Evolutionary conservation across 2,329 filamentous ascomycete species (phyloP), one percentile per base, ranked within the genome.

Genomic region (Pseudodiploospora longispora): DNA sequence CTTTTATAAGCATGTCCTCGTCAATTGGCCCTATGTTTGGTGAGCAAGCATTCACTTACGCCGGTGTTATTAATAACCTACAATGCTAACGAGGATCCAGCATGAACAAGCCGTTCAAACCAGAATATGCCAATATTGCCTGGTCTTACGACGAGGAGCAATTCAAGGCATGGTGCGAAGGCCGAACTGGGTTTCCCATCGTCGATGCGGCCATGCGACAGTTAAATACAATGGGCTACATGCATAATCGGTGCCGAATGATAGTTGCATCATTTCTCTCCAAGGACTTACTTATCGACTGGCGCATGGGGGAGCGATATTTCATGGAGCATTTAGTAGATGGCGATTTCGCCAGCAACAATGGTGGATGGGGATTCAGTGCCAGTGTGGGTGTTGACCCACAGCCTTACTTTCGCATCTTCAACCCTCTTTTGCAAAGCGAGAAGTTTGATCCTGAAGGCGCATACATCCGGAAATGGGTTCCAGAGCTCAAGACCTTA

Each of bases 151-250:
- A 89, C 55, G 55, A 69, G 7, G 70, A 76, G 2, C 71, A 82
- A 19, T 93, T 95, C 65, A 54, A 71, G 1, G 80, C 81, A 3
- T 96, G 90, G 88, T 78, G 75, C 34, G 66, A 80, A 31, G 88
- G 87, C 6, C 72, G 68, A 31, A 94, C 88, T 0, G 88, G 88
- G 0, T 90, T 80, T 55, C 88, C 88, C 0, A 83, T 95, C 38
- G 83, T 94, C 27, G 87, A 94, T 57, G 88, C 88, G 0, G 86
- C 85, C 1, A 93, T 94, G 86, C 77, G 88, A 6, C 87, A 94
- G 62, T 60, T 90, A 6, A 74, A 72, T 8, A 60, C 76, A 12
- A 75, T 75, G 37, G 84, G 78, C 2, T 93, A 82, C 66, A 88
- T 93, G 84, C 87, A 91, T 61, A 94, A 94, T 60, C 80, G 88